A percentile compares a stretch with the other conserved stretches of the same genome.
Evolutionary conservation across 345 rosid species (phyloP).

Genomic region (Brassica incana): DNA sequence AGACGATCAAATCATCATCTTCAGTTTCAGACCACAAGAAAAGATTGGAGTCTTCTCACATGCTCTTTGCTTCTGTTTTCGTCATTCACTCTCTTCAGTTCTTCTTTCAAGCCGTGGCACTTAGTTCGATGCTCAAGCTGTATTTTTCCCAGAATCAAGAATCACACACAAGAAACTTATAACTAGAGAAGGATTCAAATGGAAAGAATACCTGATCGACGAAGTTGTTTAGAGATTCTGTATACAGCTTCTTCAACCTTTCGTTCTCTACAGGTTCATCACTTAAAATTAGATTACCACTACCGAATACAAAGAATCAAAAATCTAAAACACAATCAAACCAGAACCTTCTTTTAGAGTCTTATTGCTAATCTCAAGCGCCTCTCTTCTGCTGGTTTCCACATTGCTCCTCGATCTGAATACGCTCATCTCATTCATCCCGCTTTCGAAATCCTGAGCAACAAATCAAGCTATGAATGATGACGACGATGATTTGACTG

Average conservation of each 20-base stretch:
- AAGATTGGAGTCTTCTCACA: conserved; percentile 36
- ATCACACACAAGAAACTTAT: not conserved
- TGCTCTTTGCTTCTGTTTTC: conserved; percentile 48
- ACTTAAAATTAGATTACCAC: not conserved
- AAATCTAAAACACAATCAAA: not conserved
- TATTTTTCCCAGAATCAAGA: conserved; percentile 12
- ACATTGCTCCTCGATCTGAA: conserved; percentile 51
- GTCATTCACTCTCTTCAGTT: conserved; percentile 48
- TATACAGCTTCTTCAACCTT: conserved; percentile 54
- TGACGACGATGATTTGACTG: not conserved
- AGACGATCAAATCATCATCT: not conserved
- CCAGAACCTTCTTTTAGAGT: conserved; percentile 59
- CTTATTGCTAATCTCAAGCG: conserved; percentile 56
- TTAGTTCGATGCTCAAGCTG: conserved; percentile 65
- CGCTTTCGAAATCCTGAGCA: conserved; percentile 63
- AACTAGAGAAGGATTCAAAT: not conserved
- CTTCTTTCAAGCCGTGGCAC: conserved; percentile 62
- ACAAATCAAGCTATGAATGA: not conserved
- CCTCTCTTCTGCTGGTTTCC: conserved; percentile 63
- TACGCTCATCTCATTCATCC: conserved; percentile 53
- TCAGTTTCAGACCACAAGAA: conserved; percentile 4
- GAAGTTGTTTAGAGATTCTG: conserved; percentile 56
- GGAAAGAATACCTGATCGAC: conserved; percentile 59
- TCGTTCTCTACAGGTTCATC: conserved; percentile 58
- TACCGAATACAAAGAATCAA: not conserved